Evolutionary conservation across 2,329 filamentous ascomycete species (phyloP).

Genomic region (Cladosporium sp.): DNA sequence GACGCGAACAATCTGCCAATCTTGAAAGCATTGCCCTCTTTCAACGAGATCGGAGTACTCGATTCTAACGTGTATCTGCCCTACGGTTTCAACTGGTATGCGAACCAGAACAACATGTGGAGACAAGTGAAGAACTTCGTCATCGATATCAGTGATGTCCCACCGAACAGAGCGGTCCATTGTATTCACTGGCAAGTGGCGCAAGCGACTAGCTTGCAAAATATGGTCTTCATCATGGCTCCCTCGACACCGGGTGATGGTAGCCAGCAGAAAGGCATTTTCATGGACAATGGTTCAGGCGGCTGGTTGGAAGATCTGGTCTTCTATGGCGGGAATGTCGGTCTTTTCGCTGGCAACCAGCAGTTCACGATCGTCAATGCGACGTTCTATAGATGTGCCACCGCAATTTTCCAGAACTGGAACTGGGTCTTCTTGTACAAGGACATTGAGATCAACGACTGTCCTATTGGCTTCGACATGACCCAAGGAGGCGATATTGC

Average conservation of each 20-base stretch:
- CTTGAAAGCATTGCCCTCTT: constrained; percentile 32
- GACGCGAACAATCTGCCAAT: constrained; percentile 74
- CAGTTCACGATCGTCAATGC: constrained; percentile 85
- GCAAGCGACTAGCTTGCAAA: constrained; percentile 62
- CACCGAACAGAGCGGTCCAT: constrained; percentile 29
- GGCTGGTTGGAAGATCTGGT: constrained; percentile 80
- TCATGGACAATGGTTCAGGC: constrained; percentile 64
- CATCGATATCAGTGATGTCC: constrained; percentile 48
- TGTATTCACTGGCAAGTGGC: constrained; percentile 69
- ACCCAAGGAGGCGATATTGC: constrained; percentile 44
- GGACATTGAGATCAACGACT: constrained; percentile 60
- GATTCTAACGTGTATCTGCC: constrained; percentile 38
- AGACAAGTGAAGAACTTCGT: constrained; percentile 60
- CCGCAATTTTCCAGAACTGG: constrained; percentile 87
- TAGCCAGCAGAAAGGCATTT: constrained; percentile 57
- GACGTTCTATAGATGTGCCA: constrained; percentile 78
- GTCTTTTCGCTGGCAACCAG: constrained; percentile 80
- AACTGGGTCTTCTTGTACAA: constrained; percentile 87
- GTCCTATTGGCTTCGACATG: constrained; percentile 75
- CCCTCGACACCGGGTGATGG: constrained; percentile 22
- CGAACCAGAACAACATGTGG: constrained; percentile 51
- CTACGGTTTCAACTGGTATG: constrained; percentile 35
- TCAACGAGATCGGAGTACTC: constrained; percentile 36
- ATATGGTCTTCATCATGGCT: constrained; percentile 57
- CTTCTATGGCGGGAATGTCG: constrained; percentile 79